Evolutionary conservation across 306 rosid genomes (phyloP).

Genomic region (Mucuna pruriens): DNA sequence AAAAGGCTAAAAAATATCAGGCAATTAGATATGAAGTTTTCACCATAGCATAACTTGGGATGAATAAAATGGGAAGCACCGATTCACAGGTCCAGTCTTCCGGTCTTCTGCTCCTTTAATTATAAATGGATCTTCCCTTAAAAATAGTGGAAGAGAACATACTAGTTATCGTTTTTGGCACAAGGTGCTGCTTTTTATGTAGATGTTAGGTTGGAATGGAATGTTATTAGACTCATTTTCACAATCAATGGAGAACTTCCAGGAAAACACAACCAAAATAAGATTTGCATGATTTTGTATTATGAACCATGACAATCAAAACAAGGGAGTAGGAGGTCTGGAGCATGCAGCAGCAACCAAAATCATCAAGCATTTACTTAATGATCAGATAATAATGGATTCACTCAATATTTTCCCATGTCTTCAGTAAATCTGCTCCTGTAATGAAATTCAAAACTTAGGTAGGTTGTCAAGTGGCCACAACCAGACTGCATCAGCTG

Average conservation of each 20-base stretch:
- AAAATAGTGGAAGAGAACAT: not conserved
- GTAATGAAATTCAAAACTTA: slow-evolving; percentile 26
- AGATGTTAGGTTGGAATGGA: not conserved
- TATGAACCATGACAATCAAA: slow-evolving; percentile 27
- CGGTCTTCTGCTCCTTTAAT: not conserved
- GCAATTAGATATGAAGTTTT: not conserved
- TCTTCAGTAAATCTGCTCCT: slow-evolving; percentile 7
- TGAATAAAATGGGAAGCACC: not conserved
- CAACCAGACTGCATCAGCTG: slow-evolving; percentile 2
- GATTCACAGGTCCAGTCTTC: not conserved
- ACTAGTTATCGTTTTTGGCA: not conserved
- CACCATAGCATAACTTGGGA: not conserved
- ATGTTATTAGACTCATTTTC: not conserved
- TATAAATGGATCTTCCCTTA: not conserved
- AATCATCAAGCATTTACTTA: slow-evolving; percentile 9
- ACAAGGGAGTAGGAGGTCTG: not conserved
- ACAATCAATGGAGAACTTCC: not conserved
- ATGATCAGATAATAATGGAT: not conserved
- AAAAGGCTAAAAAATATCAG: not conserved
- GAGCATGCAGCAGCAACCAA: slow-evolving; percentile 26
- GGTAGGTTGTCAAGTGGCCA: slow-evolving; percentile 25
- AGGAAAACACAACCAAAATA: slow-evolving; percentile 8
- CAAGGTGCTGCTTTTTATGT: not conserved
- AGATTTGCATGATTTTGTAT: not conserved
- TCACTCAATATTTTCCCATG: slow-evolving; percentile 9